These are phyloP conservation scores for Fusarium sp. DNA, from an alignment of 2,329 filamentous ascomycete species.

Conservation along the genomic window DNA sequence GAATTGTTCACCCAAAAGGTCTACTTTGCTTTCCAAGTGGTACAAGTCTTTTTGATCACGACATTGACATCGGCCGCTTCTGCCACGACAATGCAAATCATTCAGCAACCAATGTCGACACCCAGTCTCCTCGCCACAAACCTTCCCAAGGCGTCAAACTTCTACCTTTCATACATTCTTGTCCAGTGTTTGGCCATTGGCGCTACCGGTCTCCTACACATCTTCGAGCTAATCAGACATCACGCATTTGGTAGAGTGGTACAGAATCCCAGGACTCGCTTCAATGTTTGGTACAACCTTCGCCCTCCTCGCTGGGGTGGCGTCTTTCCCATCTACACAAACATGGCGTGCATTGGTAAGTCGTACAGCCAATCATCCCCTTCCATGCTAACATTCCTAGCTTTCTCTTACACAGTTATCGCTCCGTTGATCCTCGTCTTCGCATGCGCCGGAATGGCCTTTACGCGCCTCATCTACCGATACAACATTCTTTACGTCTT, in stretches of 20 bases:
- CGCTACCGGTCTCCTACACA: slow-evolving; percentile 76
- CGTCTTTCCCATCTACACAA: slow-evolving; percentile 81
- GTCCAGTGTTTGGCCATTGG: slow-evolving; percentile 88
- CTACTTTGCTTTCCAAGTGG: slow-evolving; percentile 90
- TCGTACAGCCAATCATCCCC: slow-evolving; percentile 12
- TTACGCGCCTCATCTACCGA: slow-evolving; percentile 88
- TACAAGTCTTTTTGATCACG: slow-evolving; percentile 91
- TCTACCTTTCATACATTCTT: slow-evolving; percentile 94
- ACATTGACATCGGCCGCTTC: slow-evolving; percentile 85
- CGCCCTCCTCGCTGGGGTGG: slow-evolving; percentile 85
- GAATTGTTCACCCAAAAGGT: slow-evolving; percentile 91
- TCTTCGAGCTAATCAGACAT: slow-evolving; percentile 67
- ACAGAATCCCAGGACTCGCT: slow-evolving; percentile 83
- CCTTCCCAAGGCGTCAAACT: slow-evolving; percentile 87
- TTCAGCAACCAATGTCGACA: slow-evolving; percentile 67
- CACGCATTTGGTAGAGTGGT: slow-evolving; percentile 74
- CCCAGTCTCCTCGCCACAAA: slow-evolving; percentile 74
- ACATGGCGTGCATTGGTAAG: slow-evolving; percentile 81
- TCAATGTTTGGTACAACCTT: slow-evolving; percentile 78
- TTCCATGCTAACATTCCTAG: slow-evolving; percentile 51
- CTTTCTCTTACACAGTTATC: slow-evolving; percentile 86
- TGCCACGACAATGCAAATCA: slow-evolving; percentile 70
- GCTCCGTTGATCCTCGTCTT: slow-evolving; percentile 87
- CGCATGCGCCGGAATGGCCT: slow-evolving; percentile 77
- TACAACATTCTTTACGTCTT: slow-evolving; percentile 93